These are phyloP conservation scores for Maudiozyma serrabonitensis DNA, from an alignment of 805 yeast species.

Conservation along the genomic window DNA sequence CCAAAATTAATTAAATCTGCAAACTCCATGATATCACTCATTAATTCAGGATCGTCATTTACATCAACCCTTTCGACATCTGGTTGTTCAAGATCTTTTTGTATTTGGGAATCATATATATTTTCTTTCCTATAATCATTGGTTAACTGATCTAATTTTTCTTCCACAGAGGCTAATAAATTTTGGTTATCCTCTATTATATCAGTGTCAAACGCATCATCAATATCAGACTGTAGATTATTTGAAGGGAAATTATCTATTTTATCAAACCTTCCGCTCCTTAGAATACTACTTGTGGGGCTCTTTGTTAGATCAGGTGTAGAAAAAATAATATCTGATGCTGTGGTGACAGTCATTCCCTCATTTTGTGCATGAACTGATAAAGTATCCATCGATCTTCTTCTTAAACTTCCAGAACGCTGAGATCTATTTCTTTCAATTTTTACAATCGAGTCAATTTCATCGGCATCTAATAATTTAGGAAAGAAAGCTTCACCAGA, in stretches of 20 bases:
- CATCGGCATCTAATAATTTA: constrained; percentile 52
- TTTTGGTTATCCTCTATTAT: constrained; percentile 5
- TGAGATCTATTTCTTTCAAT: constrained; percentile 61
- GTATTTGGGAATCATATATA: neutral
- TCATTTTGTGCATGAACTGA: constrained; percentile 34
- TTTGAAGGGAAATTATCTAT: neutral
- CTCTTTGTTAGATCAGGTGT: constrained; percentile 32
- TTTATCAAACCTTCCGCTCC: constrained; percentile 24
- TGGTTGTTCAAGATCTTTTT: neutral
- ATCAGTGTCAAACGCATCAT: neutral
- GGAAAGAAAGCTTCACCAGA: constrained; percentile 62
- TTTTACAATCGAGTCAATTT: constrained; percentile 65
- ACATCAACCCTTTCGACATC: neutral
- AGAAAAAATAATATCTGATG: constrained; percentile 21
- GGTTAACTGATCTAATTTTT: constrained; percentile 18
- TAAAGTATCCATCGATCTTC: constrained; percentile 27
- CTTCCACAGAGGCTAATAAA: constrained; percentile 23
- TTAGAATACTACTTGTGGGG: constrained; percentile 31
- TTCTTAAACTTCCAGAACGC: constrained; percentile 32
- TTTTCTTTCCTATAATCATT: constrained; percentile 14
- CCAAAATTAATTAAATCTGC: constrained; percentile 40
- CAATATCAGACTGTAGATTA: neutral
- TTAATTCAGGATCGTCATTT: constrained; percentile 28
- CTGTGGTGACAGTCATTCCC: constrained; percentile 41
- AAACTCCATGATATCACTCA: constrained; percentile 36